Evolutionary conservation across 441 rosid genomes (phyloP), one percentile per base, ranked within the genome.

Genomic region (Adansonia madagascariensis): DNA sequence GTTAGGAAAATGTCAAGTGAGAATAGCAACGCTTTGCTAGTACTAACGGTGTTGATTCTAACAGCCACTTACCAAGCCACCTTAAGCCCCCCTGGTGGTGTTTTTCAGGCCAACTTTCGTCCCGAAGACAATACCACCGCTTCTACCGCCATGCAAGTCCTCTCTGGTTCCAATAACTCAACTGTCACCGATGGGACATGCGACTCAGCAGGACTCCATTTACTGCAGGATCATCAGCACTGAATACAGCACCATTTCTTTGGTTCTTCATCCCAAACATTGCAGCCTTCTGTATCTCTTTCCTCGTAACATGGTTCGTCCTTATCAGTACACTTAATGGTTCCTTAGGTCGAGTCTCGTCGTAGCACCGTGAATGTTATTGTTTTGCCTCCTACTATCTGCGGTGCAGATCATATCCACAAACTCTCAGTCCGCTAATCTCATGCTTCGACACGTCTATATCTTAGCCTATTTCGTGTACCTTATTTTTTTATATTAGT

Each of bases 21-120:
- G 7, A 65, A 0, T 0, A 43, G 52, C 71, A 66, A 44, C 11
- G 8, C 15, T 17, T 43, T 43, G 31, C 4, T 43, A 18, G 71
- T 66, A 41, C n/a, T 66, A 10, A 43, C 52, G 0, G 50, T 44
- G 1, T 9, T 65, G 52, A 65, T 43, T 8, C 27, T 65, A 3
- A 43, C 71, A 17, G 15, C 71, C 52, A 43, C 71, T 17, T 66
- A 66, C n/a, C 27, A 43, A 66, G 71, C 71, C 3, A 11, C 71
- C 6, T 18, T 66, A 17, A 66, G 71, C 15, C 71, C 71, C 2
- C 71, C 39, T 0, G 64, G 39, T 1, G 39, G 39, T 24, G 63
- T 59, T 59, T 59, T 59, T 59, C 63, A 59, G 11, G 63, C 63
- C 8, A 7, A 52, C 6, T 15, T 1, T 15, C 18, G 22, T 9